phyloP scores from a whole-genome alignment of 2,329 filamentous ascomycete genomes.

The Monosporascus sp. region DNA sequence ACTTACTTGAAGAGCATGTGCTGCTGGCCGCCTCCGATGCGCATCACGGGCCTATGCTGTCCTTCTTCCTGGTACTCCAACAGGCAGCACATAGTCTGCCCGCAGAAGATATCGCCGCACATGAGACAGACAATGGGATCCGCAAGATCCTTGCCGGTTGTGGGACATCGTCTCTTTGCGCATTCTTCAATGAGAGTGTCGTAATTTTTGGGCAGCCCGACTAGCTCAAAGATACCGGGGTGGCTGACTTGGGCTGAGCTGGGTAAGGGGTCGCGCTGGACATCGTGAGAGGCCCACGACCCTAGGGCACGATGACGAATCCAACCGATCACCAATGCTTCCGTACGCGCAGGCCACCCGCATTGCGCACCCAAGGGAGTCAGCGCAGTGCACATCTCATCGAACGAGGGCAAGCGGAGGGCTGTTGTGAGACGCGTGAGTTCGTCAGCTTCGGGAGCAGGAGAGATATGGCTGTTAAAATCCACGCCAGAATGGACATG shows the following conservation, averaged over 20 bases:
- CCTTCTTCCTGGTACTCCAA: slow-evolving; percentile 48
- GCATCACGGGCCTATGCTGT: slow-evolving; percentile 34
- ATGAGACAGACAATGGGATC: slow-evolving; percentile 91
- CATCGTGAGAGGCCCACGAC: slow-evolving; percentile 11
- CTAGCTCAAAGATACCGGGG: slow-evolving; percentile 87
- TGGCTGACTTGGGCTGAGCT: slow-evolving; percentile 58
- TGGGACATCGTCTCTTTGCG: slow-evolving; percentile 76
- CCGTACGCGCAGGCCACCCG: slow-evolving; percentile 45
- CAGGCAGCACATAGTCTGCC: slow-evolving; percentile 87
- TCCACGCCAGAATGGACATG: slow-evolving; percentile 86
- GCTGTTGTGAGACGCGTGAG: slow-evolving; percentile 73
- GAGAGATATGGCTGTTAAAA: slow-evolving; percentile 65
- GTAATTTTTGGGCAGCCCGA: slow-evolving; percentile 87
- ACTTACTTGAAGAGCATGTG: slow-evolving; percentile 75
- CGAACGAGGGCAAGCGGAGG: slow-evolving; percentile 70
- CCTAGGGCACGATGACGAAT: slow-evolving; percentile 56
- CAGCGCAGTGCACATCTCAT: slow-evolving; percentile 66
- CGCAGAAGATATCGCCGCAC: slow-evolving; percentile 95
- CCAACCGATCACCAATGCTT: slow-evolving; percentile 60
- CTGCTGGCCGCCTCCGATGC: slow-evolving; percentile 80
- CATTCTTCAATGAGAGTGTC: slow-evolving; percentile 90
- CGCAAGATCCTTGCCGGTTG: slow-evolving; percentile 82
- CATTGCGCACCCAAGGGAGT: slow-evolving; percentile 38
- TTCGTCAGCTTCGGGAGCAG: slow-evolving; percentile 64
- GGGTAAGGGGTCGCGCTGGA: slow-evolving; percentile 20